Percentiles rank a stretch among this genome's conserved stretches.
These are phyloP conservation scores for Neurospora sublineolata DNA, from an alignment of 495 filamentous ascomycete species.

Conservation along the genomic window DNA sequence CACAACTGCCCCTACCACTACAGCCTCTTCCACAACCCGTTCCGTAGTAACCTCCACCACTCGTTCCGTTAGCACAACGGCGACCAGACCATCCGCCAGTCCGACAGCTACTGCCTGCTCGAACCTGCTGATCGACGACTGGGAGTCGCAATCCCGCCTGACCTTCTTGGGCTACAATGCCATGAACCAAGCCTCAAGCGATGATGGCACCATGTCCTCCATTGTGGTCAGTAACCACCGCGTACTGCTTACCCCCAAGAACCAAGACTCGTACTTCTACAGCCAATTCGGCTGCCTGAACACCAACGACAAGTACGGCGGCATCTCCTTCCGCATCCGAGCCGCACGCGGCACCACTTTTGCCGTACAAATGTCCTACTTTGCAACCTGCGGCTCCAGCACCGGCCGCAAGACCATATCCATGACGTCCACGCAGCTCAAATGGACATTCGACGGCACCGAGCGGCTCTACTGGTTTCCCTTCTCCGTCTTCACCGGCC, in stretches of 20 bases:
- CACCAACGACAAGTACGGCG: conserved; percentile 40
- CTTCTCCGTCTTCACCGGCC: conserved; percentile 38
- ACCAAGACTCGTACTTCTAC: conserved; percentile 46
- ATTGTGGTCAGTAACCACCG: conserved; percentile 38
- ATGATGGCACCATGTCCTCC: conserved; percentile 49
- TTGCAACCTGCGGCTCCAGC: conserved; percentile 32
- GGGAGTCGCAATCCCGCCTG: conserved; percentile 50
- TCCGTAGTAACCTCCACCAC: conserved; percentile 7
- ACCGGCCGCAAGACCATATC: conserved; percentile 23
- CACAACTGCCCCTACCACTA: conserved; percentile 5
- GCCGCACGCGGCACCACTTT: conserved; percentile 45
- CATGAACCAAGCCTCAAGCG: conserved; percentile 43
- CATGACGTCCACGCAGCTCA: conserved; percentile 36
- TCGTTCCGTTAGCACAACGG: conserved; percentile 2
- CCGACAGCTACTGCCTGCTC: conserved; percentile 30
- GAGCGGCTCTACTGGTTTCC: conserved; percentile 51
- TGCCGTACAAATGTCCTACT: conserved; percentile 36
- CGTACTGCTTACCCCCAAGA: conserved; percentile 40
- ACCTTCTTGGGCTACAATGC: conserved; percentile 56
- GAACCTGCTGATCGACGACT: conserved; percentile 48
- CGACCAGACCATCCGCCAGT: conserved; percentile 7
- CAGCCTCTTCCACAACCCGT: conserved; percentile 8
- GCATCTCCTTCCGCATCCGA: conserved; percentile 47
- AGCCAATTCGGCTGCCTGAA: conserved; percentile 45
- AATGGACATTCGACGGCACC: conserved; percentile 50